Conservation (phyloP, 2,329 filamentous ascomycete species). For the Myriosclerotinia duriaeana region DNA sequence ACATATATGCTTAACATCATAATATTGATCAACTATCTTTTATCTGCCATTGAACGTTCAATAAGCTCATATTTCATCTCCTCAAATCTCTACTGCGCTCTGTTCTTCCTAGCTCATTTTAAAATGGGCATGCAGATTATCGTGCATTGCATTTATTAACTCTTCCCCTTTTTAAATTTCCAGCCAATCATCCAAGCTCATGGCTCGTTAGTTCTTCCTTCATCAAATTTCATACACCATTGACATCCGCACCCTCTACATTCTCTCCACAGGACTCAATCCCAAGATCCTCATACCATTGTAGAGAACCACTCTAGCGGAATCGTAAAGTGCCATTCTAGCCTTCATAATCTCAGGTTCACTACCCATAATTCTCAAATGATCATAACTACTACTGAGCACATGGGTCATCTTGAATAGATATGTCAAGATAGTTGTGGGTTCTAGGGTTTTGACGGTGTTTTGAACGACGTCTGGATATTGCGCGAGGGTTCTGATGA, state of each 20-base stretch:
- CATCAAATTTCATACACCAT: not conserved
- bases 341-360: conserved; percentile 69
- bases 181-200: not conserved
- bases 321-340: conserved; percentile 75
- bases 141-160: not conserved
- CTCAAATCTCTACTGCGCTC: not conserved
- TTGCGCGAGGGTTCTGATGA: conserved; percentile 74
- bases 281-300: conserved; percentile 85
- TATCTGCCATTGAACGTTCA: not conserved
- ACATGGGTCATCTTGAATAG: conserved; percentile 85
- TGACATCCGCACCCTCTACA: conserved; percentile 7
- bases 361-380: conserved; percentile 77
- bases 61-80: not conserved
- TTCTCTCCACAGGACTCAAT: conserved; percentile 67
- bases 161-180: not conserved
- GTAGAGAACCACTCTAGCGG: conserved; percentile 70
- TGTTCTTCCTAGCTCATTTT: not conserved
- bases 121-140: no score
- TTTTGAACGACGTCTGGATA: conserved; percentile 85
- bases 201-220: not conserved
- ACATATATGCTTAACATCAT: no score
- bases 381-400: conserved; percentile 77
- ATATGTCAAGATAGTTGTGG: conserved; percentile 65
- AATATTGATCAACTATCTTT: no score
- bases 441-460: conserved; percentile 80